Evolutionary conservation across 1,284 basidiomycete genomes (phyloP).

Genomic region (Cutaneotrichosporon curvatum): DNA sequence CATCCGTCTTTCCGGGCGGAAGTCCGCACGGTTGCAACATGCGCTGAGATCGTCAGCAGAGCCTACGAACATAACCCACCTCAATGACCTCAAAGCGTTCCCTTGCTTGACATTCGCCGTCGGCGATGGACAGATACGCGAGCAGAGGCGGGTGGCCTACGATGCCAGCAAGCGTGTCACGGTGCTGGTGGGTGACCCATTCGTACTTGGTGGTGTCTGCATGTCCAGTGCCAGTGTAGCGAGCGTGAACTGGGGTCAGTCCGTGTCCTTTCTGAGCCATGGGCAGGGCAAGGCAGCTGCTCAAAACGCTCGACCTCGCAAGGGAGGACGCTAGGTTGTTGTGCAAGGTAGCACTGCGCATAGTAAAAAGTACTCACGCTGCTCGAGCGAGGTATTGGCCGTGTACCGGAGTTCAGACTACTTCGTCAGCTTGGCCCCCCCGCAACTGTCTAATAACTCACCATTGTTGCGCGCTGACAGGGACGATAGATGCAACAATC

Average conservation of each 20-base stretch:
- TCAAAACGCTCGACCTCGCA: too few relatives aligned
- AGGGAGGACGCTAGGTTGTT: too few relatives aligned
- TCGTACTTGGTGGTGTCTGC: constrained; percentile 57
- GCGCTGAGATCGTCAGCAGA: constrained; percentile 52
- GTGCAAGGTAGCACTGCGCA: too few relatives aligned
- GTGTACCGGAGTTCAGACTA: constrained; percentile 82
- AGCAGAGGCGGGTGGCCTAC: constrained; percentile 81
- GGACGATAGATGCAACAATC: too few relatives aligned
- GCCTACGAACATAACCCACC: constrained; percentile 51
- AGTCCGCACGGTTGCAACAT: constrained; percentile 99
- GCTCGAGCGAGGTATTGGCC: constrained; percentile 86
- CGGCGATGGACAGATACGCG: constrained; percentile 84
- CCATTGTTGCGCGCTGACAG: background rate
- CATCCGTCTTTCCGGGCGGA: constrained; percentile 86
- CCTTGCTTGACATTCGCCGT: constrained; percentile 82
- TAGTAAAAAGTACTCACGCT: constrained; percentile 55
- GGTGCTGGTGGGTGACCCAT: constrained; percentile 95
- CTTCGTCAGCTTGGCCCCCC: background rate
- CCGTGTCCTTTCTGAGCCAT: background rate
- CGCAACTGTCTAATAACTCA: background rate
- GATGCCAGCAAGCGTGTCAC: constrained; percentile 86
- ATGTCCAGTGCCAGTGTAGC: constrained; percentile 92
- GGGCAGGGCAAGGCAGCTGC: background rate
- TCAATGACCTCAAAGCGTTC: constrained; percentile 94
- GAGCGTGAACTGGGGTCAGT: constrained; percentile 67